Base-by-base conservation (phyloP, 179 eudicot genomes). In the Gypsophila paniculata region DNA sequence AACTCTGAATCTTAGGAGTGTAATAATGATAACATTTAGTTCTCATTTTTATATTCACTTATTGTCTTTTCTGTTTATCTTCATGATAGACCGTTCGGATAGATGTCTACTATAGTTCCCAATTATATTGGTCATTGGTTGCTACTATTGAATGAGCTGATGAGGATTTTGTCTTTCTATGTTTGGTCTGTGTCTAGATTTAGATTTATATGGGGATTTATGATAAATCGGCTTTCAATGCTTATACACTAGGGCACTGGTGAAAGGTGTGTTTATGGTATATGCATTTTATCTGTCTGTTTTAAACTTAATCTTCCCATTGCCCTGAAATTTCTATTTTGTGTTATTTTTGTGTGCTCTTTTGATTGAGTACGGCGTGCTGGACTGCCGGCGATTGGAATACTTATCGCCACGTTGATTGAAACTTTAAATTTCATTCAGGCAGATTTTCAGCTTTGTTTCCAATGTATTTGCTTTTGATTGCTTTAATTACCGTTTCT, bases 371-470 rank as follows among this genome's bases (percentile, higher is more conserved):
- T 17, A 25, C 60, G 25, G 67, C 15, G 38, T 65, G 65, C 49
- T 38, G 60, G 67, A 10, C 38, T 65, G 65, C 49, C 25, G 60
- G 53, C 63, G 18, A 34, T 57, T n/a, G 21, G 36, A 51, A 13
- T 72, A 17, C 6, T 46, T 25, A 32, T 11, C 51, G 14, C 52
- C 19, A 7, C 19, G 69, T 65, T 32, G 26, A 34, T 70, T 70
- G 25, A 39, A 58, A 61, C 32, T 29, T 38, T 23, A 51, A 55
- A 36, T 26, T 61, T 19, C 19, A 8, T 26, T 17, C n/a, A 8
- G 49, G 69, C 21, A 59, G 21, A 32, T 39, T 21, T 42, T 26
- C 60, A 66, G 25, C 67, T 74, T 72, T 68, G 25, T 15, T 72
- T 72, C 1, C 21, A 23, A 3, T 12, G 12, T 69, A 58, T 32